A percentile compares a stretch with the other conserved stretches of the same genome.
These are phyloP conservation scores for Verticillium nubilum DNA, from an alignment of 2,329 filamentous ascomycete genomes.

Conservation along the genomic window DNA sequence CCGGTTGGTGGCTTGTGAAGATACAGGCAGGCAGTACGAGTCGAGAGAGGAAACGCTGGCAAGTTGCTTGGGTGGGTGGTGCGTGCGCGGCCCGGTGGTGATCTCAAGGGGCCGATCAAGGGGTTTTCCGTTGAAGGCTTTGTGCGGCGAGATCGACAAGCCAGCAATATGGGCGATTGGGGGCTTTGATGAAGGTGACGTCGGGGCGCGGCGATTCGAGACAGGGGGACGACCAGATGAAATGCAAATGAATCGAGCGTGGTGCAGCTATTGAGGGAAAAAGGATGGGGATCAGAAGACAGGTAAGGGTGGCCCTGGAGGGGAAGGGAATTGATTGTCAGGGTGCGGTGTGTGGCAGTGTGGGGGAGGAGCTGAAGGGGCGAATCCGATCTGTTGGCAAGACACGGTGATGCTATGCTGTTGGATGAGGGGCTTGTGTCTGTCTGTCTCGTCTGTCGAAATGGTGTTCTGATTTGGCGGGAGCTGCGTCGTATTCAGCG, in stretches of 20 bases:
- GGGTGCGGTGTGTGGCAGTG: background rate
- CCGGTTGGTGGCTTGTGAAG: slow-evolving; percentile 2
- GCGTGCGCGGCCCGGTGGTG: background rate
- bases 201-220: background rate
- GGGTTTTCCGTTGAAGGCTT: slow-evolving; percentile 4
- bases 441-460: background rate
- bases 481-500: background rate
- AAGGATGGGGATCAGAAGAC: background rate
- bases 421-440: background rate
- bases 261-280: background rate
- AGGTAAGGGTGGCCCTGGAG: background rate
- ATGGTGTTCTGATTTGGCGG: too few relatives aligned
- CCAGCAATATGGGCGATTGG: background rate
- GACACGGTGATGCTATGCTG: background rate
- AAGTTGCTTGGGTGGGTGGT: slow-evolving; percentile 6
- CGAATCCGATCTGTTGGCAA: background rate
- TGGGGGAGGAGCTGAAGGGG: background rate
- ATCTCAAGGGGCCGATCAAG: slow-evolving; percentile 10
- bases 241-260: background rate
- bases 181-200: background rate
- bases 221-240: background rate
- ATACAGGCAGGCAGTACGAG: slow-evolving; percentile 8
- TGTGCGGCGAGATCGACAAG: background rate
- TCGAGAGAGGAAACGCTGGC: background rate
- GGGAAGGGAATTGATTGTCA: background rate